These are phyloP conservation scores for Spongiforma sp. DNA, from an alignment of 1,284 basidiomycete species.

Conservation along the genomic window DNA sequence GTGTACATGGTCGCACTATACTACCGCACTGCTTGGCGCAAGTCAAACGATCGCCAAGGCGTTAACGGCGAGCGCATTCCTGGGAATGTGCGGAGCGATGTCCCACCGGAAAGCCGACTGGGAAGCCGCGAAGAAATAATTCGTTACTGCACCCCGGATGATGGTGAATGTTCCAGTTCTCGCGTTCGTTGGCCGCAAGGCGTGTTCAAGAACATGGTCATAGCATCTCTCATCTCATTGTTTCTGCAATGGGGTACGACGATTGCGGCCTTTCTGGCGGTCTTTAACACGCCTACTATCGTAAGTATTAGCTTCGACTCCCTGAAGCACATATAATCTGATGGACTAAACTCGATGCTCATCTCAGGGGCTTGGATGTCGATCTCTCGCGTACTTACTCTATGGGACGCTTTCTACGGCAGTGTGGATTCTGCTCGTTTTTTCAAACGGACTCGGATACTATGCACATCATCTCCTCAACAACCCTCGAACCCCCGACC, in stretches of 20 bases:
- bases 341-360: not conserved
- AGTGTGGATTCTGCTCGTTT: slow-evolving; percentile 44
- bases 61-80: not conserved
- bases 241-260: slow-evolving; percentile 47
- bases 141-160: slow-evolving; percentile 26
- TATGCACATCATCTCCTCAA: slow-evolving; percentile 25
- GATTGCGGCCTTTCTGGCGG: slow-evolving; percentile 39
- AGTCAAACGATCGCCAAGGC: slow-evolving; percentile 8
- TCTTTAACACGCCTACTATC: slow-evolving; percentile 44
- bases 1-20: slow-evolving; percentile 22
- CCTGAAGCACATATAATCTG: not conserved
- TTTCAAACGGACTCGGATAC: slow-evolving; percentile 42
- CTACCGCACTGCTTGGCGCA: slow-evolving; percentile 29
- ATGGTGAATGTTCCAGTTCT: slow-evolving; percentile 3
- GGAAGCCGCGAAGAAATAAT: slow-evolving; percentile 35
- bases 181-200: slow-evolving; percentile 33
- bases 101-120: slow-evolving; percentile 20
- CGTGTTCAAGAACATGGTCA: slow-evolving; percentile 37
- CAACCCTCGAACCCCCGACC: slow-evolving; percentile 1
- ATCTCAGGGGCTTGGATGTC: slow-evolving; percentile 42
- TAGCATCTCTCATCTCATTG: slow-evolving; percentile 41
- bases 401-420: slow-evolving; percentile 43
- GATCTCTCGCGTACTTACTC: slow-evolving; percentile 43
- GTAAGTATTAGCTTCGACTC: slow-evolving; percentile 16
- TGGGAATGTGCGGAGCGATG: not conserved